Evolutionary conservation across 2,329 filamentous ascomycete species (phyloP), one percentile per base, ranked within the genome.

Genomic region (Fusarium graminum): DNA sequence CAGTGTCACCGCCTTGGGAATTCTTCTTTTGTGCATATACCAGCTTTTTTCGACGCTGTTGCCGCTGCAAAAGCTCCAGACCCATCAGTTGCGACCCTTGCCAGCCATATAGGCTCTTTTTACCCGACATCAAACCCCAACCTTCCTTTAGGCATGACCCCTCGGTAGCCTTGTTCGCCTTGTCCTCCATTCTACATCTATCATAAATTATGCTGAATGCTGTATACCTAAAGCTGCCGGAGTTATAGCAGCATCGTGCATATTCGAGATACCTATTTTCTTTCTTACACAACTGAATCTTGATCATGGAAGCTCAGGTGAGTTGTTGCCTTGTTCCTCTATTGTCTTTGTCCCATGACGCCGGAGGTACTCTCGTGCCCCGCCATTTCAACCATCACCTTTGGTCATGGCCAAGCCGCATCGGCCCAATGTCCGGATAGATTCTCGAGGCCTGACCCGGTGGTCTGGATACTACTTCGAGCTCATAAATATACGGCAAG

Each of bases 221-320:
- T 77, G 73, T 68, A 63, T 73, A 65, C 74, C 74, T 74, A 73
- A 75, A 72, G 80, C 79, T 81, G 79, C 79, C 77, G 65, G 75
- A 74, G 69, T 78, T 77, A 78, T 81, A 81, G 79, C 80, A 80
- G 79, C 79, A 71, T 75, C 71, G 52, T 60, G 50, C 71, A 65
- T 58, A 63, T 61, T 65, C 58, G 51, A 55, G 65, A 54, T 40
- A 30, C 22, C 28, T 52, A 41, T 29, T 41, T 42, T 39, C 44
- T 26, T 40, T 44, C 34, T 26, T 26, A 45, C 51, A 38, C 53
- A 69, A 68, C 73, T 69, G 65, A 63, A 50, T 52, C 66, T 69
- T 68, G 68, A 81, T 73, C 65, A 82, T 83, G 81, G 81, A 83
- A 75, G 80, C 79, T 77, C 81, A 83, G 80, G 81, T 82, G 76